Conservation (phyloP, 2,329 filamentous ascomycete genomes). For the Aspergillus thermomutatus region DNA sequence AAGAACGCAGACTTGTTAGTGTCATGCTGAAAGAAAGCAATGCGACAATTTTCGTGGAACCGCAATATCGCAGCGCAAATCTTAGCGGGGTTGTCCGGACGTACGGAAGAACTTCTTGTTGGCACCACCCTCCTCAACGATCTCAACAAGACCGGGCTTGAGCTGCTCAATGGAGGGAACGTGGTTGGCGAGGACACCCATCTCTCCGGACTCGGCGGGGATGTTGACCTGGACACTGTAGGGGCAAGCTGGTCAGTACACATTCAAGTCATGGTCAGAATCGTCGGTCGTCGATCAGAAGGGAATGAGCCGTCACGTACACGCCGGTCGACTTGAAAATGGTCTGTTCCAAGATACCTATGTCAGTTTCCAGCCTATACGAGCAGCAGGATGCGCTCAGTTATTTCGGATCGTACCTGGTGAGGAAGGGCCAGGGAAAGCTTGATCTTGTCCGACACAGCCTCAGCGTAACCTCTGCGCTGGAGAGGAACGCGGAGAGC, state of each 20-base stretch:
- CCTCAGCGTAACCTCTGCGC: conserved; percentile 88
- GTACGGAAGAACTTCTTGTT: conserved; percentile 98
- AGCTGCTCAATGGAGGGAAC: conserved; percentile 98
- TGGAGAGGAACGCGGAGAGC: conserved; percentile 72
- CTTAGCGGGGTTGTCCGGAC: conserved; percentile 34
- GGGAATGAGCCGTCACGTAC: conserved; percentile 47
- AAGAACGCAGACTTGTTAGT: conserved; percentile 16
- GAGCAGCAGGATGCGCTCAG: conserved; percentile 4
- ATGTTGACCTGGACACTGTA: conserved; percentile 93
- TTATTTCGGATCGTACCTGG: conserved; percentile 67
- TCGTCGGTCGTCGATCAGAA: conserved; percentile 1
- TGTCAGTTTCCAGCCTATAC: conserved; percentile 20
- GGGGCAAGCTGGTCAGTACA: conserved; percentile 60
- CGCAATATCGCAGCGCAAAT: not conserved
- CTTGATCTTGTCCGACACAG: conserved; percentile 91
- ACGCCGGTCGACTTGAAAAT: conserved; percentile 70
- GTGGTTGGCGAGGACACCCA: conserved; percentile 99
- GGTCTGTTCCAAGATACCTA: conserved; percentile 43
- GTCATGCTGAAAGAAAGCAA: not conserved
- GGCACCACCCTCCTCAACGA: conserved; percentile 83
- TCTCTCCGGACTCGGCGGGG: conserved; percentile 94
- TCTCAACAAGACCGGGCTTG: conserved; percentile 91
- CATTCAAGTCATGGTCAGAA: conserved; percentile 10
- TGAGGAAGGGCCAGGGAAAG: conserved; percentile 96
- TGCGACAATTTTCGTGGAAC: not conserved